These are phyloP conservation scores for Inga laurina DNA, from an alignment of 306 rosid species.

Conservation along the genomic window DNA sequence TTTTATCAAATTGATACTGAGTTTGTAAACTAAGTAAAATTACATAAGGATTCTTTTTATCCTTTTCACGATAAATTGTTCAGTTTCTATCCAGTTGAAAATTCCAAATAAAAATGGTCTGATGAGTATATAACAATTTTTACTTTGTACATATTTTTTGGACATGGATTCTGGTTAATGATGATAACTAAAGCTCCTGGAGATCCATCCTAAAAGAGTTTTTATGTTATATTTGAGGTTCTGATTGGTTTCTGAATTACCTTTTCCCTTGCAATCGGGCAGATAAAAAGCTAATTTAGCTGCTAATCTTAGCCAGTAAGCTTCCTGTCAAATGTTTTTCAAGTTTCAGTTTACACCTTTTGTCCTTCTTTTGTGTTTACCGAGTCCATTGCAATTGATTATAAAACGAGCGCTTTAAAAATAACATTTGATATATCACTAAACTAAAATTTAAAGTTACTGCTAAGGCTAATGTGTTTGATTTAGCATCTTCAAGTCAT, in stretches of 20 bases:
- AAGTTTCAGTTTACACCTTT: background rate
- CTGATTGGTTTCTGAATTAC: background rate
- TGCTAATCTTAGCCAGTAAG: background rate
- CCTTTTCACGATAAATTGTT: background rate
- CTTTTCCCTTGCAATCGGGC: background rate
- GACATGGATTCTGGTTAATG: slow-evolving; percentile 18
- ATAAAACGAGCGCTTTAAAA: background rate
- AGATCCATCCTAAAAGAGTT: background rate
- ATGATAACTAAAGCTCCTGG: background rate
- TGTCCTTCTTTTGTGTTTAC: background rate
- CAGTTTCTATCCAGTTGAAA: slow-evolving; percentile 5
- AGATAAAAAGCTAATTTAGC: background rate
- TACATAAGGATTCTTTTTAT: background rate
- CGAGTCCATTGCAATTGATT: background rate
- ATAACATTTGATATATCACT: background rate
- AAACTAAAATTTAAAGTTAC: background rate
- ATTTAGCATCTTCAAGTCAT: background rate
- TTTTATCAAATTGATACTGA: background rate
- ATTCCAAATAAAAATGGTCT: slow-evolving; percentile 22
- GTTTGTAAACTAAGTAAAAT: background rate
- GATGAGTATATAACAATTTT: slow-evolving; percentile 26
- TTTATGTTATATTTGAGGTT: background rate
- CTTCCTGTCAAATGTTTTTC: background rate
- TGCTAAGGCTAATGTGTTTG: background rate
- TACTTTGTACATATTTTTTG: slow-evolving; percentile 22